Evolutionary conservation across 345 rosid genomes (phyloP), one percentile per base, ranked within the genome.

Genomic region (Eucalyptus cladocalyx): DNA sequence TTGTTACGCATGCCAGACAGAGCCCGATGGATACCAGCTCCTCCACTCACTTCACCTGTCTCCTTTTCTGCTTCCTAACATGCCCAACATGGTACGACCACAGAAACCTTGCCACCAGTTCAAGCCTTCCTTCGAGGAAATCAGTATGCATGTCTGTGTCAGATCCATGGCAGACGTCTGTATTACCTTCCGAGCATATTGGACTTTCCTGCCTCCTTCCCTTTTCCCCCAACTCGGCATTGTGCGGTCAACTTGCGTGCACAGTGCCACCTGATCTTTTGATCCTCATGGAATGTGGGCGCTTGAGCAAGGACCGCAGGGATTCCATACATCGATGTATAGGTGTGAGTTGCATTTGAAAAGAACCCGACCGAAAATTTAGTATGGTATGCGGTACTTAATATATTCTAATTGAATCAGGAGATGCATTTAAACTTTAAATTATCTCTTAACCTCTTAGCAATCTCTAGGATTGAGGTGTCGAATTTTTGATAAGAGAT

Each of bases 1-100:
- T 88, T 80, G 21, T 80, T 72, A 88, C 86, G 89, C 89, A 88
- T 50, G 89, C 89, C 89, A 13, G 89, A 88, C 89, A 88, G 86
- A 19, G 18, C 9, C 89, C 32, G 37, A 88, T 88, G 89, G 24
- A 72, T n/a, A 50, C 89, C 67, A 88, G 62, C 86, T 88, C n/a
- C 24, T 32, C 86, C 89, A 88, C 86, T 50, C 15, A 56, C 69
- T 87, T 18, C 43, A 6, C 21, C 12, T 76, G 85, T 76, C 85
- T 76, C 81, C 47, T 76, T 40, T 40, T 23, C 24, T 21, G 47
- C 42, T 37, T 76, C 76, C 76, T 40, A 19, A 37, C 81, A 72
- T 72, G 81, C 23, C 81, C 47, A 40, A 21, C 81, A 72, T 37
- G 4, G 81, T 72, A 34, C 81, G 69, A 62, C 69, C 69, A 53